phyloP scores from a whole-genome alignment of 2,329 filamentous ascomycete genomes.

The Phoma sp. region DNA sequence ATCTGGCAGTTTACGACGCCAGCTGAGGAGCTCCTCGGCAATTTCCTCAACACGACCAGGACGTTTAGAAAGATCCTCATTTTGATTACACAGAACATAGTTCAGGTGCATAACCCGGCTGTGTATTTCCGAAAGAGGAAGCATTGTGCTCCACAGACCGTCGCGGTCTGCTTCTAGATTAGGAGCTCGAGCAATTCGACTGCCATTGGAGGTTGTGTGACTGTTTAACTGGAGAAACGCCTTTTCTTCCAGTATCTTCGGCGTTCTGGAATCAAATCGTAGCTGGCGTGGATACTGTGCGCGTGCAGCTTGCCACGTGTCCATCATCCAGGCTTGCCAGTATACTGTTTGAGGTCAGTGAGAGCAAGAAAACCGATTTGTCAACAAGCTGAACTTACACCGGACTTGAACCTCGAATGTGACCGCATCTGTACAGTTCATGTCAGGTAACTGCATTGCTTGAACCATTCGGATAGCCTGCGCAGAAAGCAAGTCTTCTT shows the following conservation, averaged over 20 bases:
- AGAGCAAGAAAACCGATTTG: neutral
- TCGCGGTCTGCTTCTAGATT: neutral
- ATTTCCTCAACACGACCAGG: constrained; percentile 8
- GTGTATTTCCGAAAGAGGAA: constrained; percentile 10
- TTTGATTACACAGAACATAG: constrained; percentile 4
- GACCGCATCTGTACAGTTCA: neutral
- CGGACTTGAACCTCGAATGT: constrained; percentile 4
- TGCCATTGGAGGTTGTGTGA: neutral
- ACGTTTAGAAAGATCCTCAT: neutral
- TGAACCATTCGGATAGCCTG: constrained; percentile 14
- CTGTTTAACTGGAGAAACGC: neutral
- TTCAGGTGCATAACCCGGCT: constrained; percentile 10
- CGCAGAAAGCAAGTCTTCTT: constrained; percentile 5
- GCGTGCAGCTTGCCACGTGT: constrained; percentile 3
- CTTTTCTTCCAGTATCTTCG: constrained; percentile 8
- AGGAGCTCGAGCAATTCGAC: neutral
- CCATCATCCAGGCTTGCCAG: constrained; percentile 13
- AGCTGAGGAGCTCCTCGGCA: constrained; percentile 5
- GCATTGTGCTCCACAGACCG: constrained; percentile 11
- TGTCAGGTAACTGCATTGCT: neutral
- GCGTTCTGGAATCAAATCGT: neutral
- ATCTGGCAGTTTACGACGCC: neutral
- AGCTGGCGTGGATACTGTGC: constrained; percentile 7
- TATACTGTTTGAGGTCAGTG: neutral
- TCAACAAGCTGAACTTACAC: neutral